phyloP scores from a whole-genome alignment of 352 stramenopile genomes.

The Phytophthora podocarpi region DNA sequence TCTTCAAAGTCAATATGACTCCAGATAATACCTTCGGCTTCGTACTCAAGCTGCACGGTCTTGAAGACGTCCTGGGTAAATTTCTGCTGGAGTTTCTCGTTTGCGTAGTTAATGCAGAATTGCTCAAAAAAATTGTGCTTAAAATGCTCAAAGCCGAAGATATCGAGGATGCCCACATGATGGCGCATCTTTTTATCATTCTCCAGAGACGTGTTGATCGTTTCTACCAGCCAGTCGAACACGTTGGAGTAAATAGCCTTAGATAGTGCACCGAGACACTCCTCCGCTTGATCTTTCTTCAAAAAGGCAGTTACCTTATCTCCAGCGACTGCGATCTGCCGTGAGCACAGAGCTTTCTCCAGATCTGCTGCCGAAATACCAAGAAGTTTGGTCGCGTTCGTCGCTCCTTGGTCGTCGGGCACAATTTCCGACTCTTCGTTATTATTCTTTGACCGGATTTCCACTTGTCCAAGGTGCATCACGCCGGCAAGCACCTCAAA shows the following conservation, averaged over 20 bases:
- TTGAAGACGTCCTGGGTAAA: constrained; percentile 93
- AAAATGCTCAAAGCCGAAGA: constrained; percentile 96
- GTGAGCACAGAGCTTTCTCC: constrained; percentile 73
- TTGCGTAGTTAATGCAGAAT: constrained; percentile 93
- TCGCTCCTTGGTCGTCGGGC: constrained; percentile 36
- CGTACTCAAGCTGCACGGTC: constrained; percentile 89
- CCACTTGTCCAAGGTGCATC: constrained; percentile 96
- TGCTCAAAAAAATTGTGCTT: constrained; percentile 95
- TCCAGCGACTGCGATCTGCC: constrained; percentile 80
- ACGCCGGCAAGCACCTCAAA: constrained; percentile 90
- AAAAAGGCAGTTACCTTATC: constrained; percentile 81
- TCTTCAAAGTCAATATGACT: constrained; percentile 93
- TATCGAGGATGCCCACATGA: constrained; percentile 92
- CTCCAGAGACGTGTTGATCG: constrained; percentile 78
- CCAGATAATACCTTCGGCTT: constrained; percentile 92
- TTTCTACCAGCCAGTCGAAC: constrained; percentile 96
- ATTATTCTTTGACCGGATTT: constrained; percentile 83
- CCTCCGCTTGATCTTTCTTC: constrained; percentile 85
- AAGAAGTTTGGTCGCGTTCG: constrained; percentile 55
- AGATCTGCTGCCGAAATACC: constrained; percentile 57
- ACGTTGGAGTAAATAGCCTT: constrained; percentile 97
- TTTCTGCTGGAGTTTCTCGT: constrained; percentile 93
- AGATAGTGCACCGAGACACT: constrained; percentile 94
- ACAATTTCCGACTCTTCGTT: constrained; percentile 75
- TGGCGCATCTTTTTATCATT: constrained; percentile 60